Evolutionary conservation across 1,139 yeast species (phyloP).

Genomic region (Protomyces arabidopsidicola): DNA sequence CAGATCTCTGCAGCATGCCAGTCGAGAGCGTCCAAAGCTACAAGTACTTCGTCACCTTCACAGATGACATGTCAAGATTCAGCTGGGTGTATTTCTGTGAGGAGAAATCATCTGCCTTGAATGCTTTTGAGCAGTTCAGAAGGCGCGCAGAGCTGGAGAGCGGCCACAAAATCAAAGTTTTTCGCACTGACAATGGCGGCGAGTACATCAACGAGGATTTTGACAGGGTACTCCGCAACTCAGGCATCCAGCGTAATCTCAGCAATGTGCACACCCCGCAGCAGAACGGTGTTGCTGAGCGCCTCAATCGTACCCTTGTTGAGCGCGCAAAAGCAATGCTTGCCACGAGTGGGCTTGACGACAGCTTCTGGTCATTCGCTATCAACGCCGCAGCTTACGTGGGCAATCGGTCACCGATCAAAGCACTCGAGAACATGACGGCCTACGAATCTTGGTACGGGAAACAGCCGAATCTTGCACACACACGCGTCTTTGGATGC

Average conservation of each 20-base stretch:
- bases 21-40: not conserved
- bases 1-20: not conserved
- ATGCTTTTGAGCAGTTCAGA: not conserved
- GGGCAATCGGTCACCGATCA: not conserved
- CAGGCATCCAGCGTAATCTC: not conserved
- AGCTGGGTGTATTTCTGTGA: no score
- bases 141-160: not conserved
- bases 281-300: constrained; percentile 29
- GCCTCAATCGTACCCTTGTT: constrained; percentile 20
- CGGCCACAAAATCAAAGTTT: not conserved
- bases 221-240: not conserved
- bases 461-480: not conserved
- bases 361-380: not conserved
- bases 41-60: not conserved
- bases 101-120: no score
- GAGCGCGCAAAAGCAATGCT: not conserved
- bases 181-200: not conserved
- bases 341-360: not conserved
- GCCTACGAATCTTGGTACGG: constrained; percentile 1
- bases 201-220: not conserved
- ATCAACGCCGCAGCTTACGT: not conserved
- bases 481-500: not conserved
- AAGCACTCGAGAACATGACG: not conserved
- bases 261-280: constrained; percentile 12
- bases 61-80: no score